Conservation (phyloP, 495 filamentous ascomycete species). For the Tuber aestivum region DNA sequence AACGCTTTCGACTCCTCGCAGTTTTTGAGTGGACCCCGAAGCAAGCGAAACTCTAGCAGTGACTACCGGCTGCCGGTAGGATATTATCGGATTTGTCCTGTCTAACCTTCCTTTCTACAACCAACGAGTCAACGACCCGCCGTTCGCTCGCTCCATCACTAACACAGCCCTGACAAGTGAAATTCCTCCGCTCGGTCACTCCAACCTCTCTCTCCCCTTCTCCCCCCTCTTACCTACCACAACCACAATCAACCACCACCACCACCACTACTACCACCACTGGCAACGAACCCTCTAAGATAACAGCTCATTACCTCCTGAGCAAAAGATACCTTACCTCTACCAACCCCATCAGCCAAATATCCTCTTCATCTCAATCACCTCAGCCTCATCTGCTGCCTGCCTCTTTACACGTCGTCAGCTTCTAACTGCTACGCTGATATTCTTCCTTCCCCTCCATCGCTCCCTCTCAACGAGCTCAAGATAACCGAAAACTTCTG, state of each 20-base stretch:
- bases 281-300: not conserved
- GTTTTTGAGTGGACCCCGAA: not conserved
- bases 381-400: slow-evolving; percentile 6
- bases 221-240: not conserved
- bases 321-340: slow-evolving; percentile 9
- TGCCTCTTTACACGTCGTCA: slow-evolving; percentile 27
- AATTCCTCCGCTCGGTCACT: not conserved
- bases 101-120: not conserved
- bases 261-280: not conserved
- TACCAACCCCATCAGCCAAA: slow-evolving; percentile 29
- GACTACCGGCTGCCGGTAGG: not conserved
- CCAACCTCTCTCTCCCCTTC: not conserved
- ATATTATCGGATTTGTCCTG: slow-evolving; percentile 4
- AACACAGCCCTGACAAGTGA: slow-evolving; percentile 1
- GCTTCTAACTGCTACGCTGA: slow-evolving; percentile 28
- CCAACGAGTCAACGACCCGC: slow-evolving; percentile 4
- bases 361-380: slow-evolving; percentile 10
- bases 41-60: not conserved
- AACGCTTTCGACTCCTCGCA: not conserved
- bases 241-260: slow-evolving; percentile 5
- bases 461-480: slow-evolving; percentile 30
- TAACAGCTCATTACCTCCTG: not conserved
- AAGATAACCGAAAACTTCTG: slow-evolving; percentile 27
- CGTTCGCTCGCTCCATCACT: not conserved
- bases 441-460: slow-evolving; percentile 23